Percentiles rank a stretch among this genome's conserved stretches.
These are phyloP conservation scores for Kingdonia uniflora DNA, from an alignment of 164 flowering plant species.

Conservation along the genomic window DNA sequence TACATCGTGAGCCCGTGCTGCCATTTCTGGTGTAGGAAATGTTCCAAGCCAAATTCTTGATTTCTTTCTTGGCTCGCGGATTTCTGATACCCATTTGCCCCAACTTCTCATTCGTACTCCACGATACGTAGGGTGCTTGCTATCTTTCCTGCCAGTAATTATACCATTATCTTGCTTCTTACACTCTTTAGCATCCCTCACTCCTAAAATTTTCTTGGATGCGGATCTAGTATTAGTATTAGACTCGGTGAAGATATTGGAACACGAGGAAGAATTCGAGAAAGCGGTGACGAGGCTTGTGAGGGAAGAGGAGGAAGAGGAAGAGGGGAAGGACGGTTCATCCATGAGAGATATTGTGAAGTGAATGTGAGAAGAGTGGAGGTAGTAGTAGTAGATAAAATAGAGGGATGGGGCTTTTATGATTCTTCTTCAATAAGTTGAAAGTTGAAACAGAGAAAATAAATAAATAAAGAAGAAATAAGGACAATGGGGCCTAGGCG, in stretches of 20 bases:
- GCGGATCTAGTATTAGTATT: not conserved
- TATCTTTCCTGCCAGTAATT: constrained; percentile 8
- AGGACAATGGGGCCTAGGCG: no score
- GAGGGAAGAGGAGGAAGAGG: not conserved
- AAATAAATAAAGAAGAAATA: no score
- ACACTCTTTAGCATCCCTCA: not conserved
- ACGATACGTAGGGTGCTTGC: constrained; percentile 27
- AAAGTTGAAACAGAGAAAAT: no score
- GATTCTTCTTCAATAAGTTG: constrained; percentile 1
- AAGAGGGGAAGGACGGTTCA: constrained; percentile 1
- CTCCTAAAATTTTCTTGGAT: not conserved
- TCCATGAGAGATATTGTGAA: constrained; percentile 1
- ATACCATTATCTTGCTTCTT: no score
- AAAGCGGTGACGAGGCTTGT: constrained; percentile 5
- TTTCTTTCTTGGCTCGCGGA: constrained; percentile 52
- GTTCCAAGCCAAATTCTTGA: constrained; percentile 66
- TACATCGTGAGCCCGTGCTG: constrained; percentile 62
- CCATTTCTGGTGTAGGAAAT: constrained; percentile 51
- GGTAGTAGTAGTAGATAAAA: not conserved
- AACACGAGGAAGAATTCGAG: constrained; percentile 6
- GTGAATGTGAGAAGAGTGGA: constrained; percentile 1
- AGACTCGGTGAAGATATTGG: not conserved
- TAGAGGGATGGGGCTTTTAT: constrained; percentile 10
- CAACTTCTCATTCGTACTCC: constrained; percentile 52
- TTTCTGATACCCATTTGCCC: constrained; percentile 66